phyloP scores from a whole-genome alignment of 495 filamentous ascomycete genomes.

The Podospora pseudoanserina region DNA sequence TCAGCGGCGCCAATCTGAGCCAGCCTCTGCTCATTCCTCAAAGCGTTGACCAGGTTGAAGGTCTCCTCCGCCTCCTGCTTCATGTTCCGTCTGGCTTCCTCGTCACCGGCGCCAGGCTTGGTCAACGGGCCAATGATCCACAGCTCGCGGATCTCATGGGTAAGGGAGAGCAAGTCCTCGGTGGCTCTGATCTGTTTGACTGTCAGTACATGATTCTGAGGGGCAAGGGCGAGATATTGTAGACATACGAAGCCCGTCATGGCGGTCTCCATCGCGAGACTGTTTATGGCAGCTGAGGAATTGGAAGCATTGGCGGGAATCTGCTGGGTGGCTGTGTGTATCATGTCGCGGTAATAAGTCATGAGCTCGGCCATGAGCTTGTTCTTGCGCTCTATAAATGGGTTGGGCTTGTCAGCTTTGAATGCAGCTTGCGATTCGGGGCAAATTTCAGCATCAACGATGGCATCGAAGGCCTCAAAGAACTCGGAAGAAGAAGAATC shows the following conservation, averaged over 20 bases:
- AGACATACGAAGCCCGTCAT: constrained; percentile 27
- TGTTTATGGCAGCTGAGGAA: constrained; percentile 37
- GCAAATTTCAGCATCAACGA: neutral
- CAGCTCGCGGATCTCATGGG: constrained; percentile 40
- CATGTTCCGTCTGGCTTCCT: constrained; percentile 12
- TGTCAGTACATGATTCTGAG: neutral
- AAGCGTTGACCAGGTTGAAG: neutral
- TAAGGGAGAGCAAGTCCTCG: constrained; percentile 39
- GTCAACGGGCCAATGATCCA: constrained; percentile 43
- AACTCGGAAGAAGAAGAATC: neutral
- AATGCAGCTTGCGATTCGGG: neutral
- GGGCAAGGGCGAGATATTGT: neutral
- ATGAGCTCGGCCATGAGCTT: constrained; percentile 40
- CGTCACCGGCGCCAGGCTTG: constrained; percentile 33
- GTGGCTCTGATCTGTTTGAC: constrained; percentile 32
- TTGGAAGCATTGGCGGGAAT: constrained; percentile 28
- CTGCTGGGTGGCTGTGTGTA: constrained; percentile 30
- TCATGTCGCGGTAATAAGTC: constrained; percentile 33
- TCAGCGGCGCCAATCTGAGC: neutral
- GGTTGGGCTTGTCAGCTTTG: neutral
- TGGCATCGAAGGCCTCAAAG: no score
- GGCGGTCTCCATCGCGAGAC: constrained; percentile 37
- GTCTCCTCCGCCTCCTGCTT: neutral
- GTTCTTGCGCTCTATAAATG: constrained; percentile 34
- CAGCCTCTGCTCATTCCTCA: neutral